A percentile compares a stretch with the other conserved stretches of the same genome.
These are phyloP conservation scores for Exophiala sideris DNA, from an alignment of 2,329 filamentous ascomycete species.

Conservation along the genomic window DNA sequence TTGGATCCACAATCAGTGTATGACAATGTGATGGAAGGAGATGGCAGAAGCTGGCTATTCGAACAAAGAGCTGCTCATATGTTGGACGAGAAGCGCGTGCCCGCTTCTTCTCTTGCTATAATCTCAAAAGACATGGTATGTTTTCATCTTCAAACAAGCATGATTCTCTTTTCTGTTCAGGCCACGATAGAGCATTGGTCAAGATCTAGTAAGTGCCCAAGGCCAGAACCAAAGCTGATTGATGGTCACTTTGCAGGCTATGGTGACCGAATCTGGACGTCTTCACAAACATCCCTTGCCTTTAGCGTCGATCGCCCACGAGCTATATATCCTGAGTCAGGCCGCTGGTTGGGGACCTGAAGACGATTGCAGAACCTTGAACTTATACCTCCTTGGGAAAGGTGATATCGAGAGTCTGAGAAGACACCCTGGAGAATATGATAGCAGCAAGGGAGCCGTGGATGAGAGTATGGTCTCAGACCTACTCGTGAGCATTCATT, in stretches of 20 bases:
- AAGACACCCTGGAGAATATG: not conserved
- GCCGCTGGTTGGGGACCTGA: not conserved
- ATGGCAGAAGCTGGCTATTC: conserved; percentile 2
- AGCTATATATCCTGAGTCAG: not conserved
- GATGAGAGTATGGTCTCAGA: not conserved
- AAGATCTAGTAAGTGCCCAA: too few relatives aligned
- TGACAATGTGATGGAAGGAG: not conserved
- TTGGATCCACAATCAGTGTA: not conserved
- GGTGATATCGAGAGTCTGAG: not conserved
- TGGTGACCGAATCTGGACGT: not conserved
- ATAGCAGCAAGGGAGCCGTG: not conserved
- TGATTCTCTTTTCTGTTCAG: too few relatives aligned
- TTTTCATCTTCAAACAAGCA: too few relatives aligned
- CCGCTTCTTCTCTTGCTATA: not conserved
- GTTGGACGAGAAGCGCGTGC: not conserved
- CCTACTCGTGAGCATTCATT: not conserved
- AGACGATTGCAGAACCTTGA: not conserved
- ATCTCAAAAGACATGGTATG: not conserved
- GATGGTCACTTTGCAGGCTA: not conserved
- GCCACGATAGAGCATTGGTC: not conserved
- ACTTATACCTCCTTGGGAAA: not conserved
- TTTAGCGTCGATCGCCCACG: not conserved
- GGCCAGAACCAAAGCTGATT: too few relatives aligned
- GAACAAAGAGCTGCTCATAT: not conserved
- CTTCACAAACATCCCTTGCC: not conserved